Conservation (phyloP, 78 protist genomes). For the Trichosphaerium sp. region DNA sequence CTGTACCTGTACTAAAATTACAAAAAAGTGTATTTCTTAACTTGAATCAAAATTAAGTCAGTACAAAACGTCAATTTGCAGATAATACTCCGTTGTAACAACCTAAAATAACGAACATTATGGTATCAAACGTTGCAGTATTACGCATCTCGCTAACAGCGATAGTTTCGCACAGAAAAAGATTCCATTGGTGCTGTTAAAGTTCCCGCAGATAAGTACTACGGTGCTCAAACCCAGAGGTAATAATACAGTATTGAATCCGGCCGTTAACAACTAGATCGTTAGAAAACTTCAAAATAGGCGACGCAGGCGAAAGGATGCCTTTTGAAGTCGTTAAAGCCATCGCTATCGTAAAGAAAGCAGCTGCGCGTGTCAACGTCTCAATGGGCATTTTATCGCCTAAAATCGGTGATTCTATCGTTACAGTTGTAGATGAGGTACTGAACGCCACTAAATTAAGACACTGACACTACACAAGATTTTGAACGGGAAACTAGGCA, state of each 20-base stretch:
- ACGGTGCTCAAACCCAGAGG: slow-evolving; percentile 65
- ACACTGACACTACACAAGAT: background rate
- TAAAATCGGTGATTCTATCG: slow-evolving; percentile 18
- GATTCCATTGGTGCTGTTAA: slow-evolving; percentile 43
- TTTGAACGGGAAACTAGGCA: slow-evolving; percentile 21
- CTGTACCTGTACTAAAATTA: too few relatives aligned
- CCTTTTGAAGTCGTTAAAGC: slow-evolving; percentile 28
- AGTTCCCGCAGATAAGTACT: slow-evolving; percentile 28
- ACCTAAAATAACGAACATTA: too few relatives aligned
- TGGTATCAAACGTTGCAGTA: too few relatives aligned
- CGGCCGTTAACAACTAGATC: too few relatives aligned
- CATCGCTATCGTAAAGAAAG: slow-evolving; percentile 54
- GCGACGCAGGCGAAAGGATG: slow-evolving; percentile 13
- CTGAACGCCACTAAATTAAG: too few relatives aligned
- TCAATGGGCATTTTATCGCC: background rate
- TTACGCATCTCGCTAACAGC: too few relatives aligned
- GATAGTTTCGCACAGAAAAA: slow-evolving; percentile 20
- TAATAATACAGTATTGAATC: background rate
- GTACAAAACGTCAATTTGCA: too few relatives aligned
- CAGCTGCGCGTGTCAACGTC: slow-evolving; percentile 27
- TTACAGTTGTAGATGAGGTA: slow-evolving; percentile 37
- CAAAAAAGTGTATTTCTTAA: too few relatives aligned
- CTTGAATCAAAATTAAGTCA: too few relatives aligned
- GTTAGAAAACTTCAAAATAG: slow-evolving; percentile 47
- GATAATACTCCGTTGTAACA: too few relatives aligned